These are phyloP conservation scores for Kwoniella mangroviensis DNA, from an alignment of 768 basidiomycete genomes.

Conservation along the genomic window DNA sequence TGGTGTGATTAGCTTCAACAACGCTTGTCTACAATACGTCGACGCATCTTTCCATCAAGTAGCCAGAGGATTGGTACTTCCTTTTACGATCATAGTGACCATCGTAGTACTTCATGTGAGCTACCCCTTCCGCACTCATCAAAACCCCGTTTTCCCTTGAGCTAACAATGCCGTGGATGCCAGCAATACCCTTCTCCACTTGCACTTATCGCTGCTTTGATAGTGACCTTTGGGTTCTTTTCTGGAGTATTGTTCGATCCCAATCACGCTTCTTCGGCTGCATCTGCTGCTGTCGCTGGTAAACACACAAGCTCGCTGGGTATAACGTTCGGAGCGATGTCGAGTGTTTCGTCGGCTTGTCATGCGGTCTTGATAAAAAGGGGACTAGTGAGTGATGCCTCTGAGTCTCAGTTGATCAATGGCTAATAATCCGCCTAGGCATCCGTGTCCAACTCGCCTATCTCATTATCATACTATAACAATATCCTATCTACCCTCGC, in stretches of 20 bases:
- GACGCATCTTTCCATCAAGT: constrained; percentile 65
- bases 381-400: constrained; percentile 61
- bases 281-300: constrained; percentile 27
- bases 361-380: constrained; percentile 96
- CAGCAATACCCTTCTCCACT: constrained; percentile 68
- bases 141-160: too few relatives aligned
- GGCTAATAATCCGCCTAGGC: constrained; percentile 9
- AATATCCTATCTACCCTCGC: constrained; percentile 78
- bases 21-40: constrained; percentile 85
- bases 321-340: constrained; percentile 77
- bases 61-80: constrained; percentile 88
- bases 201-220: constrained; percentile 72
- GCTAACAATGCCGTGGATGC: not conserved
- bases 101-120: constrained; percentile 72
- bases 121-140: not conserved
- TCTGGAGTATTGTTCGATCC: constrained; percentile 79
- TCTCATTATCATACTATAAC: constrained; percentile 88
- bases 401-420: not conserved
- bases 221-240: constrained; percentile 93
- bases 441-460: constrained; percentile 75
- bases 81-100: constrained; percentile 89
- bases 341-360: constrained; percentile 81
- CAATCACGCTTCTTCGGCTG: constrained; percentile 45
- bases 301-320: constrained; percentile 62
- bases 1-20: constrained; percentile 68